Base-by-base conservation (phyloP, 306 rosid genomes). In the Neltuma alba region DNA sequence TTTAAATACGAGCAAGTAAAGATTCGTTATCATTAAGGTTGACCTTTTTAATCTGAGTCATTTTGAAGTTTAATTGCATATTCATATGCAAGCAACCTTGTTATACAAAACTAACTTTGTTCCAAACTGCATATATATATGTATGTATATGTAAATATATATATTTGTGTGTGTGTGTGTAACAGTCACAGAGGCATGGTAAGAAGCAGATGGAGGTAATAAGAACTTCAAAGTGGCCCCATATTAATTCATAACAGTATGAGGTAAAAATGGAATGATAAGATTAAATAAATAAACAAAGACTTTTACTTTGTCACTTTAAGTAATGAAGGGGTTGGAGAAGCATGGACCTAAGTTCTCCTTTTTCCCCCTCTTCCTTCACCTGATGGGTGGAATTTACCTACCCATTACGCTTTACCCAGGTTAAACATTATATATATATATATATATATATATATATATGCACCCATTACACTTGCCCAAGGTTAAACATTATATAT, bases 1-100 rank as follows among this genome's bases (percentile, higher is more conserved):
- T 55, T 54, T 76, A 80, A 76, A 84, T 80, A 75, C 3, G 55
- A 71, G 76, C 7, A 84, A 84, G 87, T 71, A 6, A 76, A 72
- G 80, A 84, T 72, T 84, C 84, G 72, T 80, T 84, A 71, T 84
- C 87, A 80, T 63, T 38, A 30, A 64, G 76, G 41, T 47, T 50
- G 61, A 52, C 72, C 81, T 79, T 79, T n/a, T 79, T 60, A 68
- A 60, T 70, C 73, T 71, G 87, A 80, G 84, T 84, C 42, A 76
- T 64, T 64, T 70, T 76, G 36, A 84, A 80, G 82, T 54, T 64
- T 76, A 55, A 30, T n/a, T 36, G 37, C 61, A 76, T 71, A 76
- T 75, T 71, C 61, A 2, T 31, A 18, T 30, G 15, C 31, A 48
- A 40, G 76, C 72, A 16, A 14, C 4, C 52, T 9, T 75, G 41